phyloP scores from a whole-genome alignment of 2,329 filamentous ascomycete species.

The Cladosporium sphaerospermum region DNA sequence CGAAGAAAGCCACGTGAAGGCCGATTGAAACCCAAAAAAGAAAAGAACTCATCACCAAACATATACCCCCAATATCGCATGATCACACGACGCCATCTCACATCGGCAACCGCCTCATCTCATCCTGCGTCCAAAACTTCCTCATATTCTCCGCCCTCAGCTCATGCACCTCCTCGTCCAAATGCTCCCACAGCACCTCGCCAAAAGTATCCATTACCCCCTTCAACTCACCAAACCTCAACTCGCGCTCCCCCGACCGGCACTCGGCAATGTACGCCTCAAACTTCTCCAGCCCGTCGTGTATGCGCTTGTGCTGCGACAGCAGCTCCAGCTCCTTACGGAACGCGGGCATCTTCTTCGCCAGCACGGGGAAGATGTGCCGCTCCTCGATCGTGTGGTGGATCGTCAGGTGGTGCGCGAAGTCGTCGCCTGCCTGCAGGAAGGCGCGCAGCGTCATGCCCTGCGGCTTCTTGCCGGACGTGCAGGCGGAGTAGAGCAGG shows the following conservation, averaged over 20 bases:
- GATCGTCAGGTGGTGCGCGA: constrained; percentile 61
- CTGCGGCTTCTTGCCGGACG: constrained; percentile 51
- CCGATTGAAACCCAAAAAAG: background rate
- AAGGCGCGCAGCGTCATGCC: constrained; percentile 64
- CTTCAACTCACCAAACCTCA: constrained; percentile 55
- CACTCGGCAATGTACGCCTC: constrained; percentile 28
- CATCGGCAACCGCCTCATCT: constrained; percentile 66
- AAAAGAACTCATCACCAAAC: background rate
- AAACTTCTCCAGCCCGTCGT: constrained; percentile 47
- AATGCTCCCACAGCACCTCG: constrained; percentile 69
- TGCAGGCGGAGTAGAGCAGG: constrained; percentile 60
- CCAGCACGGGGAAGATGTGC: constrained; percentile 73
- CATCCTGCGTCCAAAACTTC: constrained; percentile 69
- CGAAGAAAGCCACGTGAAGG: constrained; percentile 21
- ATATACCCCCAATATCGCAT: background rate
- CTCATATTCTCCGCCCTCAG: constrained; percentile 84
- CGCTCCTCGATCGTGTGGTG: constrained; percentile 82
- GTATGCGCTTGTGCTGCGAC: constrained; percentile 71
- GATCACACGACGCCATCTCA: constrained; percentile 30
- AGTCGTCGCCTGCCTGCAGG: constrained; percentile 60
- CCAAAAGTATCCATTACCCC: constrained; percentile 72
- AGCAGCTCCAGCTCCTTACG: constrained; percentile 58
- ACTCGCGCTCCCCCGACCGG: constrained; percentile 54
- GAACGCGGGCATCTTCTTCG: constrained; percentile 73
- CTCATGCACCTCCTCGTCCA: constrained; percentile 76